Base-by-base conservation (phyloP, 2,329 filamentous ascomycete genomes). In the Fusarium scirpi region DNA sequence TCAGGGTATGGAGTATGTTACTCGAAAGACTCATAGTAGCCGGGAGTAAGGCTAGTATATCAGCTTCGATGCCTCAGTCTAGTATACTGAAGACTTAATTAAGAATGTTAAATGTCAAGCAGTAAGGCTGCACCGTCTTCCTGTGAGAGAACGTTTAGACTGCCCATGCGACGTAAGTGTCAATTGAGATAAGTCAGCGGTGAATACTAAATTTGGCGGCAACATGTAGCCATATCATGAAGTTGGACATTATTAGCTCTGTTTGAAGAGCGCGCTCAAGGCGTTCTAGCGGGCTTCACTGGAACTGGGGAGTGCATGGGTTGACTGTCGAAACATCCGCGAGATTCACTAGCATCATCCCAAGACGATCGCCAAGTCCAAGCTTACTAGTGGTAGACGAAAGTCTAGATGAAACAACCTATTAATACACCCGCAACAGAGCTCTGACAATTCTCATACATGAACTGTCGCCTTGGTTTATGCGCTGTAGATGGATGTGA, bases 331-430 rank as follows among this genome's bases (percentile, higher is more conserved):
- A 30, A 40, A 40, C 18, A 15, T 5, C 6, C 6, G 10, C 16
- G 40, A 38, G 13, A 18, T 38, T 40, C 18, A 29, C 38, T 8
- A 20, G 24, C 40, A 30, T n/a, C 24, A 27, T 24, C 16, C 10
- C 11, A n/a, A 18, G 24, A n/a, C 25, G n/a, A 29, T 48, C 13
- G 12, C 38, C 24, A 29, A 12, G 44, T 30, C 44, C 11, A 49
- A 57, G 24, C 15, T 49, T n/a, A 11, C 13, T 20, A n/a, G 8
- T 15, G 22, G 32, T 25, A 7, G 48, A 24, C 12, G 20, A 12
- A 51, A 24, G 15, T 27, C 32, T 43, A 25, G 15, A 22, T 65
- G 62, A 65, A 30, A 65, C 53, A 18, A 8, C 30, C 30, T 29
- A 43, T 40, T 12, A 65, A 52, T 65, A 32, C 25, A 58, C 11